Percentiles rank a stretch among this genome's conserved stretches.
These are phyloP conservation scores for Trichoderma reesei DNA, from an alignment of 495 filamentous ascomycete species.

Conservation along the genomic window DNA sequence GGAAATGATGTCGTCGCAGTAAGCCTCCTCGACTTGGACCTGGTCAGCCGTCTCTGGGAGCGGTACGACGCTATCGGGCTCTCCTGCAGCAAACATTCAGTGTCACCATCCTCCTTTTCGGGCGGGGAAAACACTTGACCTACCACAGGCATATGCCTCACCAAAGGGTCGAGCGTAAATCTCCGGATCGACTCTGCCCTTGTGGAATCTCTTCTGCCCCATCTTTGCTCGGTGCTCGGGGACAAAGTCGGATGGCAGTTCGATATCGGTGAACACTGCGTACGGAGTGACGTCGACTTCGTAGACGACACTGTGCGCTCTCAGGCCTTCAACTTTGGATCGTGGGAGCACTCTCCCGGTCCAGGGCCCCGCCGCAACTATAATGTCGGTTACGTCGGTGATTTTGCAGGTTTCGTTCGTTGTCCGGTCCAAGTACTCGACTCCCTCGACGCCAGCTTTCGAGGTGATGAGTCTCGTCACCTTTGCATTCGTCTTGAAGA, in stretches of 20 bases:
- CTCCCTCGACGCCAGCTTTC: constrained; percentile 46
- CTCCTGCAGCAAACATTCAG: constrained; percentile 38
- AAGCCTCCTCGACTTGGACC: constrained; percentile 63
- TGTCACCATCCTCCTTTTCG: neutral
- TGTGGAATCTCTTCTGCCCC: constrained; percentile 44
- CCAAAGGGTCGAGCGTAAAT: constrained; percentile 85
- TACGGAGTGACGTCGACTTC: constrained; percentile 71
- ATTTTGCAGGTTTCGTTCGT: constrained; percentile 43
- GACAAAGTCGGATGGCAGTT: constrained; percentile 52
- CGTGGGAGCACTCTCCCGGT: constrained; percentile 62
- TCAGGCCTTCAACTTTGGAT: constrained; percentile 67
- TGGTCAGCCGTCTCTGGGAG: constrained; percentile 67
- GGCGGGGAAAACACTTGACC: constrained; percentile 7
- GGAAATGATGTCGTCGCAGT: constrained; percentile 82
- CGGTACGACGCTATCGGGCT: constrained; percentile 67
- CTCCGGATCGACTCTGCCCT: constrained; percentile 67
- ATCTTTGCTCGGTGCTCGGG: constrained; percentile 31
- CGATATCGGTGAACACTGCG: constrained; percentile 84
- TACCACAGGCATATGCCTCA: constrained; percentile 81
- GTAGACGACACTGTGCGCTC: constrained; percentile 89
- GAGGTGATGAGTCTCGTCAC: constrained; percentile 44
- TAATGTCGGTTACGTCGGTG: constrained; percentile 66
- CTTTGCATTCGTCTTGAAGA: constrained; percentile 55
- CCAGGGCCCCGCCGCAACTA: constrained; percentile 88
- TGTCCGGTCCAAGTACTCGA: constrained; percentile 66